These are phyloP conservation scores for Phalaenopsis hybrid DNA, from an alignment of 116 monocot species.

Conservation along the genomic window DNA sequence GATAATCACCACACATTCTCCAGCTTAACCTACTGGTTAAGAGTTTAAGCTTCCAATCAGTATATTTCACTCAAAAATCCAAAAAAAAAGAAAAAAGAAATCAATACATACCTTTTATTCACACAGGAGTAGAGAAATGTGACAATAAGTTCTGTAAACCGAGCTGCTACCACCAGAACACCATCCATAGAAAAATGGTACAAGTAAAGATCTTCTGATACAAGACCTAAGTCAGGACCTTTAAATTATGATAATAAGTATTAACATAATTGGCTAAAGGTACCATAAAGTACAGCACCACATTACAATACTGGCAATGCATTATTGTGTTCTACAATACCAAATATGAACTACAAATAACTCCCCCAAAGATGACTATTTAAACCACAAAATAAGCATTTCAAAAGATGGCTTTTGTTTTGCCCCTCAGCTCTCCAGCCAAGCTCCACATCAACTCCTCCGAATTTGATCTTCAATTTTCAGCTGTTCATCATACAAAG, in stretches of 20 bases:
- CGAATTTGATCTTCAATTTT: neutral
- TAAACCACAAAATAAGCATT: neutral
- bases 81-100: too few relatives aligned
- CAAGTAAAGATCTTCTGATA: too few relatives aligned
- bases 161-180: too few relatives aligned
- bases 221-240: neutral
- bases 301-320: neutral
- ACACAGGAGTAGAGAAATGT: too few relatives aligned
- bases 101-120: too few relatives aligned
- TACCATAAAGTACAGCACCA: neutral
- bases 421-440: neutral
- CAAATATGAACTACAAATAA: neutral
- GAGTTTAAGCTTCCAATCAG: too few relatives aligned
- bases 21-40: too few relatives aligned
- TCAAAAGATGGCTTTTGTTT: neutral
- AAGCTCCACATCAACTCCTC: neutral
- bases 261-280: neutral
- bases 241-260: neutral
- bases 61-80: too few relatives aligned
- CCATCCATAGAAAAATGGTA: neutral
- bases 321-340: conserved; percentile 4
- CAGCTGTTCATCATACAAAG: neutral
- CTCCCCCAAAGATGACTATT: neutral
- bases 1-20: too few relatives aligned
- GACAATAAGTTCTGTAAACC: too few relatives aligned